Percentiles rank a stretch among this genome's conserved stretches.
Evolutionary conservation across 495 filamentous ascomycete species (phyloP).

Genomic region (Penicillium flavigenum): DNA sequence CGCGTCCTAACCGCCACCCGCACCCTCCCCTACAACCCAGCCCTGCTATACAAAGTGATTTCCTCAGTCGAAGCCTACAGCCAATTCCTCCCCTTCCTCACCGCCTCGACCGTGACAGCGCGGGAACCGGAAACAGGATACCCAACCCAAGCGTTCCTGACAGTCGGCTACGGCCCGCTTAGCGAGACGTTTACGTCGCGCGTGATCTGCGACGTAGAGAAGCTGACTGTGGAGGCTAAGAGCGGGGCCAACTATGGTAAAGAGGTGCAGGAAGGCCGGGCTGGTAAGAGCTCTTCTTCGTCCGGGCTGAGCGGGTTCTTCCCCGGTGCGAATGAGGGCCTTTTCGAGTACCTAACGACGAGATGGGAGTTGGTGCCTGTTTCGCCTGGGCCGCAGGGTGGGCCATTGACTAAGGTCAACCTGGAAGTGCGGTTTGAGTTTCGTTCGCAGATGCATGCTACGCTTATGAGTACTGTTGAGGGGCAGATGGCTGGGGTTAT

Average conservation of each 20-base stretch:
- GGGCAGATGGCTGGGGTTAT: constrained; percentile 81
- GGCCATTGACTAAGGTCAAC: constrained; percentile 63
- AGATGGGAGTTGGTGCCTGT: constrained; percentile 67
- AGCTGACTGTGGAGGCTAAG: constrained; percentile 69
- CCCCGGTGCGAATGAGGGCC: constrained; percentile 47
- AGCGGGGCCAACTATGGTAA: constrained; percentile 55
- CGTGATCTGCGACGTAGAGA: constrained; percentile 68
- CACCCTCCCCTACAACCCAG: constrained; percentile 73
- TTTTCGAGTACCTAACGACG: constrained; percentile 77
- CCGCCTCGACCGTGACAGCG: constrained; percentile 65
- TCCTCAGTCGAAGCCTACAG: constrained; percentile 80
- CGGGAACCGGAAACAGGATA: constrained; percentile 53
- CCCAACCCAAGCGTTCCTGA: constrained; percentile 75
- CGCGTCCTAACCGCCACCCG: constrained; percentile 67
- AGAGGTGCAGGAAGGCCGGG: constrained; percentile 4
- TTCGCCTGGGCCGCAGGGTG: constrained; percentile 26
- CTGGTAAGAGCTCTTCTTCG: background rate
- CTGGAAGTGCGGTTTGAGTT: constrained; percentile 79
- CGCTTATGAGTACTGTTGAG: constrained; percentile 73
- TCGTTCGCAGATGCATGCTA: constrained; percentile 77
- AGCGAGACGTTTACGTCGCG: constrained; percentile 76
- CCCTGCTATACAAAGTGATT: constrained; percentile 74
- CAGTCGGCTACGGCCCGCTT: constrained; percentile 78
- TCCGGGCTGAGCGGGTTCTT: constrained; percentile 31
- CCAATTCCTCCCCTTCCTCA: constrained; percentile 84